phyloP scores from a whole-genome alignment of 164 flowering plant genomes.

The Warburgia ugandensis region DNA sequence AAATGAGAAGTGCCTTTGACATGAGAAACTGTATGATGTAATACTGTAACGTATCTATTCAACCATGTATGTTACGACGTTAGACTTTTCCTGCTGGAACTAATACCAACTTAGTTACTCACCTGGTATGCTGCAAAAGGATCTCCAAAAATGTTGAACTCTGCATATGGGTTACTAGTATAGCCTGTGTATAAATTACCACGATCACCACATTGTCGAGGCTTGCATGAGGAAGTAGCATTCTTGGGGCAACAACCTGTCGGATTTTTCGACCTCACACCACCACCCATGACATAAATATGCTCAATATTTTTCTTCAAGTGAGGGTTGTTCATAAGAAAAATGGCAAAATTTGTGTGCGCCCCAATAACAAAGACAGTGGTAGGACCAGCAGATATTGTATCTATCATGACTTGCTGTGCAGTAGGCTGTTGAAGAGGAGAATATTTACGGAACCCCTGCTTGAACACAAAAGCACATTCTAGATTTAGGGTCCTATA shows the following conservation, averaged over 20 bases:
- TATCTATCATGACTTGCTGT: conserved; percentile 78
- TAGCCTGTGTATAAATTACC: too few species aligned
- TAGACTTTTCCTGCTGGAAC: too few species aligned
- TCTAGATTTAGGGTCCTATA: too few species aligned
- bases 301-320: conserved; percentile 75
- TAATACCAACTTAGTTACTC: background rate
- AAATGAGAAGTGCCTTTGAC: too few species aligned
- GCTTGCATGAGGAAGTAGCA: conserved; percentile 42
- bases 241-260: conserved; percentile 69
- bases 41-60: too few species aligned
- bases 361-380: conserved; percentile 57
- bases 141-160: conserved; percentile 80
- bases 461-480: conserved; percentile 2
- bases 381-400: conserved; percentile 61
- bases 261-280: conserved; percentile 70
- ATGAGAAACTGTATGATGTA: too few species aligned
- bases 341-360: conserved; percentile 75
- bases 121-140: conserved; percentile 99
- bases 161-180: too few species aligned
- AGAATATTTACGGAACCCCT: conserved; percentile 71
- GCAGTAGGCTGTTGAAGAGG: conserved; percentile 77
- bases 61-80: too few species aligned
- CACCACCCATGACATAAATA: conserved; percentile 84
- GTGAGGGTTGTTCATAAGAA: conserved; percentile 73
- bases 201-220: conserved; percentile 66